Conservation (phyloP, 805 yeast genomes). For the Wickerhamomyces canadensis region DNA sequence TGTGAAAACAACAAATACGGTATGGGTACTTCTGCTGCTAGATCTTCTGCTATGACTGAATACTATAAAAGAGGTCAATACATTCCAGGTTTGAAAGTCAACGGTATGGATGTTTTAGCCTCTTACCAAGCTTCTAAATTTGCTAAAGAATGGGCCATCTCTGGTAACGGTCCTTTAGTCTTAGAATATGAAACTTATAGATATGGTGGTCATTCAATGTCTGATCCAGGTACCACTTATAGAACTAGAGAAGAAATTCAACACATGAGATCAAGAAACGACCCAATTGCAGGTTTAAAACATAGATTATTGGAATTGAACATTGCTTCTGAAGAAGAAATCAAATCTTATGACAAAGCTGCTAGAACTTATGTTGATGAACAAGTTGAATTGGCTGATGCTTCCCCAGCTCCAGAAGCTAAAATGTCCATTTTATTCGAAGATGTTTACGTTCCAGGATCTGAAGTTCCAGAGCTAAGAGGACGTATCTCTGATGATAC, state of each 20-base stretch:
- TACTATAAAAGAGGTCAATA: slow-evolving; percentile 99
- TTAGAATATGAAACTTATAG: slow-evolving; percentile 97
- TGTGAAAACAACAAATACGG: slow-evolving; percentile 99
- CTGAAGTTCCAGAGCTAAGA: slow-evolving; percentile 88
- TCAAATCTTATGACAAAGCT: slow-evolving; percentile 90
- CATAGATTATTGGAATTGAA: slow-evolving; percentile 73
- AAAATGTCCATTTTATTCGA: slow-evolving; percentile 91
- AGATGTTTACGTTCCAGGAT: slow-evolving; percentile 93
- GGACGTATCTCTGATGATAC: slow-evolving; percentile 96
- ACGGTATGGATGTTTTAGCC: slow-evolving; percentile 98
- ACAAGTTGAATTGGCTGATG: slow-evolving; percentile 91
- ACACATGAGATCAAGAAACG: slow-evolving; percentile 98
- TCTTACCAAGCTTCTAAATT: slow-evolving; percentile 93
- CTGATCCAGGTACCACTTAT: slow-evolving; percentile 99
- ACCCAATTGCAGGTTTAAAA: slow-evolving; percentile 96
- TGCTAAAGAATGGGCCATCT: slow-evolving; percentile 92
- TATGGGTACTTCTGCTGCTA: slow-evolving; percentile 98
- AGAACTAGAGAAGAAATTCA: slow-evolving; percentile 99
- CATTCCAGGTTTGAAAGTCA: slow-evolving; percentile 96
- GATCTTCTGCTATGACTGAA: slow-evolving; percentile 95
- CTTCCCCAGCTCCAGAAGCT: slow-evolving; percentile 92
- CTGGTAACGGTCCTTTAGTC: slow-evolving; percentile 94
- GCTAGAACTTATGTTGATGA: slow-evolving; percentile 94
- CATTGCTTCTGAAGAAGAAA: slow-evolving; percentile 91
- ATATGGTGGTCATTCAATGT: slow-evolving; percentile 99